phyloP scores from a whole-genome alignment of 345 rosid genomes.

The Gossypium mustelinum region DNA sequence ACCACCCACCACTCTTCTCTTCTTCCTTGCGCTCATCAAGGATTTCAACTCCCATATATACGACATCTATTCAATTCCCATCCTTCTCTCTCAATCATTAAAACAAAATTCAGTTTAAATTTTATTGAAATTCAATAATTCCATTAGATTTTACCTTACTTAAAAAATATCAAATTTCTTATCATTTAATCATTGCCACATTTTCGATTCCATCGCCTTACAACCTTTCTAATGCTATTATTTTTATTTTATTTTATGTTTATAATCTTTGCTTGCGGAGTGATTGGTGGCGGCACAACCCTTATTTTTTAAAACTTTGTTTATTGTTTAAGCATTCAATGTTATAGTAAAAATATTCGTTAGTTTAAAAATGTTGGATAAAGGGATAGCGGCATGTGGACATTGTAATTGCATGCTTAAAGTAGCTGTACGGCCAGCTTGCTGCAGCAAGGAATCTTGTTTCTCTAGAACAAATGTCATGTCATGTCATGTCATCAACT shows the following conservation, averaged over 20 bases:
- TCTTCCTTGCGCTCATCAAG: background rate
- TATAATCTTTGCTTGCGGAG: slow-evolving; percentile 25
- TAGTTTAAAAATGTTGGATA: background rate
- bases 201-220: slow-evolving; percentile 5
- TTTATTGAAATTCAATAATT: no score
- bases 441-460: slow-evolving; percentile 24
- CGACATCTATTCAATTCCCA: background rate
- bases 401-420: slow-evolving; percentile 5
- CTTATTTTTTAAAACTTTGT: background rate
- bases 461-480: background rate
- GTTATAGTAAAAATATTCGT: background rate
- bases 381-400: background rate
- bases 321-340: background rate
- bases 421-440: slow-evolving; percentile 18
- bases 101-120: no score
- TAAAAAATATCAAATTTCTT: no score
- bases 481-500: background rate
- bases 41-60: background rate
- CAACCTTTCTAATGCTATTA: background rate
- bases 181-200: no score
- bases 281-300: slow-evolving; percentile 21
- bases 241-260: background rate
- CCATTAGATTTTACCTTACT: no score
- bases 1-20: background rate
- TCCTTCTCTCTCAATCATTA: no score